A percentile compares a stretch with the other conserved stretches of the same genome.
Evolutionary conservation across 192 early-diverging fungal genomes (phyloP).

Genomic region (Geranomyces variabilis): DNA sequence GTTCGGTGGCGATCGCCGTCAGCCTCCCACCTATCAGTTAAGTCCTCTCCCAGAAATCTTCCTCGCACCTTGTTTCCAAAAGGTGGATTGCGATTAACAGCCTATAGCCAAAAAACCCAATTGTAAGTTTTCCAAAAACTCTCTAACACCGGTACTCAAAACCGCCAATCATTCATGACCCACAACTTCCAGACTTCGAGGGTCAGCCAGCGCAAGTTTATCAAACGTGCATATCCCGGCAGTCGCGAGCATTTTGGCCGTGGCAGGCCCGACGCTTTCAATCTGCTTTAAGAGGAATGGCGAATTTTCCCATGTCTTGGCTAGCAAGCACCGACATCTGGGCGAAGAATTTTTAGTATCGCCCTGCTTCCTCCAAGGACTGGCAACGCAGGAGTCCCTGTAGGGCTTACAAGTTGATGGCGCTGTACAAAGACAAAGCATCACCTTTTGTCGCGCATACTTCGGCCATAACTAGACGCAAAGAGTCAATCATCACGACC

Average conservation of each 20-base stretch:
- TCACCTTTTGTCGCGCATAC: conserved; percentile 34
- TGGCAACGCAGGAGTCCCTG: not conserved
- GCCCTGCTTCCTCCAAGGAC: no score
- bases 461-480: conserved; percentile 38
- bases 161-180: not conserved
- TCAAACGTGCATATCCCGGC: conserved; percentile 50
- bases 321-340: conserved; percentile 47
- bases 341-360: no score
- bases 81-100: conserved; percentile 58
- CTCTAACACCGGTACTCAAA: not conserved
- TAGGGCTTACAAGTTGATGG: conserved; percentile 44
- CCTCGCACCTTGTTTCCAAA: conserved; percentile 60
- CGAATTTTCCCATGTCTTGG: conserved; percentile 51
- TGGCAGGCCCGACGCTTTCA: conserved; percentile 58
- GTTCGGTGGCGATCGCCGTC: not conserved
- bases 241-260: conserved; percentile 49
- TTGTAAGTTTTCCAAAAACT: not conserved
- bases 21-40: no score
- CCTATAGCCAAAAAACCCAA: conserved; percentile 28
- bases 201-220: conserved; percentile 37
- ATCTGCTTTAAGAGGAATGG: conserved; percentile 59
- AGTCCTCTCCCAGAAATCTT: no score
- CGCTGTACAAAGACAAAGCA: conserved; percentile 26
- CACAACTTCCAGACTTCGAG: conserved; percentile 58
- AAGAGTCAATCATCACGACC: not conserved